Percentiles rank a stretch among this genome's conserved stretches.
These are phyloP conservation scores for Tilletia indica DNA, from an alignment of 1,284 basidiomycete genomes.

Conservation along the genomic window DNA sequence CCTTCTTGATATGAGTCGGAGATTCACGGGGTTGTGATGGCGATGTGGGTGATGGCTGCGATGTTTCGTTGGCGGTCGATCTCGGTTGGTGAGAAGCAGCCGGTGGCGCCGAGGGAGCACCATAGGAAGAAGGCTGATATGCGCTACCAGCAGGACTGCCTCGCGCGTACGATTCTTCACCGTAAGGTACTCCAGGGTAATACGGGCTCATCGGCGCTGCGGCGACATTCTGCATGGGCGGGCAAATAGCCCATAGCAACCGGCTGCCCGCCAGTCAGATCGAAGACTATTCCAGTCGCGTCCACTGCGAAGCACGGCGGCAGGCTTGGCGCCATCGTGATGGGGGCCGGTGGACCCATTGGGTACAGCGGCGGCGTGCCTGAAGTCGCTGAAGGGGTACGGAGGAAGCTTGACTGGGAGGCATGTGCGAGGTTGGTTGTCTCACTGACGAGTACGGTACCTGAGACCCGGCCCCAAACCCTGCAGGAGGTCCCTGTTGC, in stretches of 20 bases:
- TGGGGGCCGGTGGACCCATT: not conserved
- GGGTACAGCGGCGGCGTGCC: constrained; percentile 10
- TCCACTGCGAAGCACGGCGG: constrained; percentile 17
- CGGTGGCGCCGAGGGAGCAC: not conserved
- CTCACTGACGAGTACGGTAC: too few species aligned
- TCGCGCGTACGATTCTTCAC: not conserved
- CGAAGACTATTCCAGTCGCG: constrained; percentile 9
- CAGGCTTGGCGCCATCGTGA: not conserved
- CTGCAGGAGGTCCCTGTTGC: not conserved
- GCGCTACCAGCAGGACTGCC: not conserved
- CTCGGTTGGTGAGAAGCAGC: not conserved
- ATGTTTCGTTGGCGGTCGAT: too few species aligned
- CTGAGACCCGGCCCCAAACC: too few species aligned
- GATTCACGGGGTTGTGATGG: not conserved
- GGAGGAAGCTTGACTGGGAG: not conserved
- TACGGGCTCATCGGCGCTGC: constrained; percentile 9
- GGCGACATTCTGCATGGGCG: not conserved
- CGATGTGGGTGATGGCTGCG: not conserved
- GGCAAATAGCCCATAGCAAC: constrained; percentile 13
- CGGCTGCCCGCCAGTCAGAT: constrained; percentile 10
- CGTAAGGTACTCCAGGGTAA: not conserved
- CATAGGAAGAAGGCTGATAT: not conserved
- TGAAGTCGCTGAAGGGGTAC: not conserved
- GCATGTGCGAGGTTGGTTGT: too few species aligned
- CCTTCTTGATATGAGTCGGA: not conserved